Evolutionary conservation across 345 rosid genomes (phyloP).

Genomic region (Syzygium aqueum): DNA sequence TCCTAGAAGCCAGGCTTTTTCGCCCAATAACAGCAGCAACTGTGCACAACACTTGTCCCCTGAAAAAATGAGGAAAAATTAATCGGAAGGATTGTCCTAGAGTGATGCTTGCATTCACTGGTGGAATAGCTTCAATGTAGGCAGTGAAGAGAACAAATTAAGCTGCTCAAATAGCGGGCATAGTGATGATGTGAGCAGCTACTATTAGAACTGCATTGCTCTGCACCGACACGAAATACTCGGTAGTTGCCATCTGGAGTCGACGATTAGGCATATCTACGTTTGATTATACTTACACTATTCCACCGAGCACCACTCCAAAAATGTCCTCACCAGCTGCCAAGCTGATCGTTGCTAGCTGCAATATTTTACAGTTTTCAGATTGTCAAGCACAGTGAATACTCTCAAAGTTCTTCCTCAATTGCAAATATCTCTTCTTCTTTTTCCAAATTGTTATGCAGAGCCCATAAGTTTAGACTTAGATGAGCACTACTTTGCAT

Average conservation of each 20-base stretch:
- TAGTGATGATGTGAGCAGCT: background rate
- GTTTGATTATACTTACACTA: slow-evolving; percentile 1
- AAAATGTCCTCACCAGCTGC: slow-evolving; percentile 14
- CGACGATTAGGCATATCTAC: background rate
- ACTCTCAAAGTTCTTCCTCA: background rate
- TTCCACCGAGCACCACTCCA: slow-evolving; percentile 18
- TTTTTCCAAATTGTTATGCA: background rate
- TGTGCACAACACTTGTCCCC: slow-evolving; percentile 6
- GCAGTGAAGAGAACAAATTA: background rate
- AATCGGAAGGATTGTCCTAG: background rate
- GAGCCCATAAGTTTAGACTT: background rate
- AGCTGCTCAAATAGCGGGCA: background rate
- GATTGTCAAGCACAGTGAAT: background rate
- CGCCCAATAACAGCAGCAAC: slow-evolving; percentile 12
- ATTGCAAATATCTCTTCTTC: background rate
- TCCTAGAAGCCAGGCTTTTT: slow-evolving; percentile 3
- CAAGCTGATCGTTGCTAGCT: slow-evolving; percentile 15
- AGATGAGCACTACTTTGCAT: background rate
- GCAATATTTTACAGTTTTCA: background rate
- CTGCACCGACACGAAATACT: background rate
- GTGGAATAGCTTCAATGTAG: background rate
- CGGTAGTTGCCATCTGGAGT: background rate
- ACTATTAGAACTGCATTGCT: background rate
- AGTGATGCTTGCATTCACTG: background rate
- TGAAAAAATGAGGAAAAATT: background rate